phyloP scores from a whole-genome alignment of 345 rosid species.

The Citrus sp. region DNA sequence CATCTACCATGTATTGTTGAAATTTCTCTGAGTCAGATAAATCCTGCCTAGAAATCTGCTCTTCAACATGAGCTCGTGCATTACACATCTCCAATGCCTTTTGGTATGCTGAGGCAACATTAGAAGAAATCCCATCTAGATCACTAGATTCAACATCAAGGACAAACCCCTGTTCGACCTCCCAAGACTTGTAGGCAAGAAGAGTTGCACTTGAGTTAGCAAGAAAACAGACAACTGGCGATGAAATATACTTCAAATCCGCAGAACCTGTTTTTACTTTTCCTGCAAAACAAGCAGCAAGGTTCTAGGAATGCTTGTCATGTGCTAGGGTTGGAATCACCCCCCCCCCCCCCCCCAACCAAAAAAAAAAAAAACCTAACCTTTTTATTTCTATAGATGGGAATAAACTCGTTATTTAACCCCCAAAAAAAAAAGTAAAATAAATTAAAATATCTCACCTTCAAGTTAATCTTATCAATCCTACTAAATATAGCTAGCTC shows the following conservation, averaged over 20 bases:
- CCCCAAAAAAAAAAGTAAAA: background rate
- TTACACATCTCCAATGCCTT: slow-evolving; percentile 71
- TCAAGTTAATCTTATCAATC: too few relatives aligned
- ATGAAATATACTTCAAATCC: slow-evolving; percentile 65
- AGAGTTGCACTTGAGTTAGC: slow-evolving; percentile 52
- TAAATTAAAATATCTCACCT: too few relatives aligned
- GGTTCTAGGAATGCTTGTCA: background rate
- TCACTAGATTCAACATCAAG: slow-evolving; percentile 54
- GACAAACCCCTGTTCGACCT: slow-evolving; percentile 62
- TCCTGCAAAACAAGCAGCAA: slow-evolving; percentile 43
- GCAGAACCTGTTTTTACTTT: slow-evolving; percentile 59
- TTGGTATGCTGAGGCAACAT: slow-evolving; percentile 61
- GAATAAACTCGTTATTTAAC: background rate
- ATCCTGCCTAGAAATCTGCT: slow-evolving; percentile 52
- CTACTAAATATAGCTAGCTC: slow-evolving; percentile 1
- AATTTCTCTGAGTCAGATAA: slow-evolving; percentile 62
- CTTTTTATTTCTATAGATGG: background rate
- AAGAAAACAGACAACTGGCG: slow-evolving; percentile 80
- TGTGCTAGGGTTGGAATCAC: too few relatives aligned
- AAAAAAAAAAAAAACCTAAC: too few relatives aligned
- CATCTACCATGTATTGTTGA: slow-evolving; percentile 62
- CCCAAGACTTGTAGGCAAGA: slow-evolving; percentile 78
- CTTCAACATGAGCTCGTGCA: slow-evolving; percentile 69
- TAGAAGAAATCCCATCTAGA: slow-evolving; percentile 52
- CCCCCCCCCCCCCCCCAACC: too few relatives aligned